A percentile compares a stretch with the other conserved stretches of the same genome.
These are phyloP conservation scores for Aurifilum marmelostoma DNA, from an alignment of 2,329 filamentous ascomycete genomes.

Conservation along the genomic window DNA sequence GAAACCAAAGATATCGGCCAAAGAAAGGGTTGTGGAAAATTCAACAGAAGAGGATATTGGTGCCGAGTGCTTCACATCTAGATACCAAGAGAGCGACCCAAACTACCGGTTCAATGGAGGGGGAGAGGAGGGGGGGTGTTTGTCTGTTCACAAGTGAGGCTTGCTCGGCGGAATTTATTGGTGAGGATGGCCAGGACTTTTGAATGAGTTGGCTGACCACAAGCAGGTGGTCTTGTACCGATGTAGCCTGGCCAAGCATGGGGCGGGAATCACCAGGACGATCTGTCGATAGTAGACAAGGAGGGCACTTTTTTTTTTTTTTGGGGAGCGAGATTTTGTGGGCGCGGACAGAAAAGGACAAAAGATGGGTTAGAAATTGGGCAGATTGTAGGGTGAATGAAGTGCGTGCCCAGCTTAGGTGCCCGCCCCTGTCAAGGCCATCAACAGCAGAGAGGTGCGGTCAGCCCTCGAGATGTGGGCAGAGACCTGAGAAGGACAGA, in stretches of 20 bases:
- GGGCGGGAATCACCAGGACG: background rate
- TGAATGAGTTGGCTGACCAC: background rate
- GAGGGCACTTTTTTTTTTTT: background rate
- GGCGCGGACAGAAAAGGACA: no score
- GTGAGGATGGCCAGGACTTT: background rate
- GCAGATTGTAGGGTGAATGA: conserved; percentile 3
- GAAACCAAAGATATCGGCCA: background rate
- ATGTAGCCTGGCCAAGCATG: background rate
- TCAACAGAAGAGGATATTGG: background rate
- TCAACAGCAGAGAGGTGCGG: background rate
- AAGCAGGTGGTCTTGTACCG: background rate
- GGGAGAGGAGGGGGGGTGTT: background rate
- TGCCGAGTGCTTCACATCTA: background rate
- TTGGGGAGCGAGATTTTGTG: no score
- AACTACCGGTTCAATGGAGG: background rate
- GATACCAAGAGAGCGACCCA: background rate
- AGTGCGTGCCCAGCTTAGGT: background rate
- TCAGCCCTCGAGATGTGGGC: background rate
- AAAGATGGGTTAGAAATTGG: background rate
- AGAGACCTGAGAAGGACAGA: no score
- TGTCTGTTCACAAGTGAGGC: no score
- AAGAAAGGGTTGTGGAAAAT: background rate
- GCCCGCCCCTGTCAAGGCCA: background rate
- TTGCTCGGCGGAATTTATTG: no score
- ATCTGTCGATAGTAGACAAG: conserved; percentile 4